Evolutionary conservation across 73 alveolate species (phyloP).

Genomic region (Blepharisma stoltei): DNA sequence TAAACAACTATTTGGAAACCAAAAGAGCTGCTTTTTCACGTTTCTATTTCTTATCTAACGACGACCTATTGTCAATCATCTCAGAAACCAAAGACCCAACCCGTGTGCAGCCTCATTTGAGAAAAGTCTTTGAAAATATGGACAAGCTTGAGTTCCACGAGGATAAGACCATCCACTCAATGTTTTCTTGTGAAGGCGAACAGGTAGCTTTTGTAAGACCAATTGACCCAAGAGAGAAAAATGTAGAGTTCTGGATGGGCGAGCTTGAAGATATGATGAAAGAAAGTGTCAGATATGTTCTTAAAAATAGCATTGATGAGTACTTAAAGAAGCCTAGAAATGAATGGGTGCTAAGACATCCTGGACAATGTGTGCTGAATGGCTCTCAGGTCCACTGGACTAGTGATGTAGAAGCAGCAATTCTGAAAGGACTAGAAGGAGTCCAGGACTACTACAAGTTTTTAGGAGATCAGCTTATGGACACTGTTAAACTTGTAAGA

Average conservation of each 20-base stretch:
- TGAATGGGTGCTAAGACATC: slow-evolving; percentile 98
- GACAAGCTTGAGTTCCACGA: slow-evolving; percentile 79
- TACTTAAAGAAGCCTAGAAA: slow-evolving; percentile 85
- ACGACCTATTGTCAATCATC: slow-evolving; percentile 91
- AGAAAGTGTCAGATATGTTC: slow-evolving; percentile 84
- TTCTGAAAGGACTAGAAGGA: slow-evolving; percentile 68
- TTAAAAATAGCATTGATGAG: slow-evolving; percentile 84
- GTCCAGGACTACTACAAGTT: slow-evolving; percentile 69
- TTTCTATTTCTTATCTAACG: slow-evolving; percentile 96
- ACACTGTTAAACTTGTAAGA: slow-evolving; percentile 94
- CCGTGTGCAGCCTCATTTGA: slow-evolving; percentile 60
- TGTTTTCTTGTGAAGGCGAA: slow-evolving; percentile 92
- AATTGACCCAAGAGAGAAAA: slow-evolving; percentile 93
- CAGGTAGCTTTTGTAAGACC: slow-evolving; percentile 83
- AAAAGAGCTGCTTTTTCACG: slow-evolving; percentile 97
- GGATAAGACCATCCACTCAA: slow-evolving; percentile 84
- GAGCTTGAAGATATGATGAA: slow-evolving; percentile 99
- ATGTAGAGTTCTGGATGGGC: slow-evolving; percentile 99
- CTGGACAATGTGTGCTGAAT: slow-evolving; percentile 98
- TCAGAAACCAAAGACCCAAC: slow-evolving; percentile 79
- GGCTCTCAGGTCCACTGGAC: slow-evolving; percentile 99
- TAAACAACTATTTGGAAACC: slow-evolving; percentile 97
- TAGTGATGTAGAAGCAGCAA: slow-evolving; percentile 97
- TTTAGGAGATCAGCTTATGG: slow-evolving; percentile 75
- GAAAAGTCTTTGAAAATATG: slow-evolving; percentile 93